Base-by-base conservation (phyloP, 371 early-diverging fungal species). In the Mortierella sp. region DNA sequence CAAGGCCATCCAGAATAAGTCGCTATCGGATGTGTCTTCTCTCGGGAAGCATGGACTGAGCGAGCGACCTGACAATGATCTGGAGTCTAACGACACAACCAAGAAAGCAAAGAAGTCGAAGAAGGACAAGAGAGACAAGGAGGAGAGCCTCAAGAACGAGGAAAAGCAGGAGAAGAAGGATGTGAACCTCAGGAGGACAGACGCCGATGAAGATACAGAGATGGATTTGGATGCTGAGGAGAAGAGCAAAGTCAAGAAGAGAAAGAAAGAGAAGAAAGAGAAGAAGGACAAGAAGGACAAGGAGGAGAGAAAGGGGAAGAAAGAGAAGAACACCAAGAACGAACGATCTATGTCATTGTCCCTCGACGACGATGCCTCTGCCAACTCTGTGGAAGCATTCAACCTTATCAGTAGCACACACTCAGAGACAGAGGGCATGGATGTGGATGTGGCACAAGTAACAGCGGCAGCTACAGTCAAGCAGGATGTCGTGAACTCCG, bases 201-300 rank as follows among this genome's bases (percentile, higher is more conserved):
- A 49, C 51, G 27, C 43, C 51, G 13, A 53, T 44, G 45, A 53
- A 60, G 57, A 45, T 14, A 52, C 53, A 53, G 58, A 54, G 5
- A 53, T 65, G 59, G 46, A 67, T 13, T 24, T 67, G 27, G 67
- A 67, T 13, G 54, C 51, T 0, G 31, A 57, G 22, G 50, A 64
- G 31, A 64, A 64, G 52, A 64, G 59, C 34, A 34, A 54, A 2
- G 7, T 41, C 47, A 56, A 47, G 41, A 68, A 61, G 14, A 47
- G 28, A 13, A 70, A 57, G 52, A 34, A 49, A 25, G 51, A 39
- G 16, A 54, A 54, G 45, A 54, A 54, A 16, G 46, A 22, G 14
- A 46, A 61, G 46, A 22, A 48, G 43, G 31, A 22, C 34, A 49
- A 56, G 25, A 0, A n/a, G n/a, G n/a, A n/a, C n/a, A n/a, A n/a